Evolutionary conservation across 129 eudicot species (phyloP).

Genomic region (Chrysanthemum seticuspe): DNA sequence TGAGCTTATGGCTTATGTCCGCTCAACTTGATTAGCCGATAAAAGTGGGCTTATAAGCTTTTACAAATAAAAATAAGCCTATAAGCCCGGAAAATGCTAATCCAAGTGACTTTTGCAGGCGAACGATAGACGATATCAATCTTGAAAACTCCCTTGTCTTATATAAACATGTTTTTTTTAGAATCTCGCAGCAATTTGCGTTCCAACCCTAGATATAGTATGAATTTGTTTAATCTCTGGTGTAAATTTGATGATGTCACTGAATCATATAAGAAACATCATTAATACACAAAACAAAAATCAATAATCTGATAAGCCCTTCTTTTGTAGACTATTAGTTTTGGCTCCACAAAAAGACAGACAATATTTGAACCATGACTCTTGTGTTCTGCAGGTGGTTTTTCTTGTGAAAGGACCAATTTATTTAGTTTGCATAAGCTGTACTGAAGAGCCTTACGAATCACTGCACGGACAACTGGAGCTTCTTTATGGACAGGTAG

Average conservation of each 20-base stretch:
- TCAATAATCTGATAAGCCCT: not conserved
- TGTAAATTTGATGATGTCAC: not conserved
- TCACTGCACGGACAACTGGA: conserved; percentile 86
- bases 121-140: no score
- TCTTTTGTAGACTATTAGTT: no score
- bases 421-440: conserved; percentile 96
- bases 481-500: conserved; percentile 93
- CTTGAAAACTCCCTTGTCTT: not conserved
- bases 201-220: not conserved
- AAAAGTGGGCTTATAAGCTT: no score
- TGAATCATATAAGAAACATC: not conserved
- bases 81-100: no score
- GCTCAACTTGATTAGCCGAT: no score
- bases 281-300: not conserved
- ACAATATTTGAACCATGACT: conserved; percentile 1
- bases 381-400: conserved; percentile 14
- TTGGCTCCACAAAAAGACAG: not conserved
- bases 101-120: no score
- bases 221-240: not conserved
- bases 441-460: conserved; percentile 95
- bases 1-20: no score
- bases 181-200: not conserved
- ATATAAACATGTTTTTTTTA: not conserved
- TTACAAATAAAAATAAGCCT: no score
- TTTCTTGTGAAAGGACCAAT: conserved; percentile 95